Percentiles rank a stretch among this genome's conserved stretches.
Conservation (phyloP, 371 early-diverging fungal genomes). For the Haplosporangium sp. region DNA sequence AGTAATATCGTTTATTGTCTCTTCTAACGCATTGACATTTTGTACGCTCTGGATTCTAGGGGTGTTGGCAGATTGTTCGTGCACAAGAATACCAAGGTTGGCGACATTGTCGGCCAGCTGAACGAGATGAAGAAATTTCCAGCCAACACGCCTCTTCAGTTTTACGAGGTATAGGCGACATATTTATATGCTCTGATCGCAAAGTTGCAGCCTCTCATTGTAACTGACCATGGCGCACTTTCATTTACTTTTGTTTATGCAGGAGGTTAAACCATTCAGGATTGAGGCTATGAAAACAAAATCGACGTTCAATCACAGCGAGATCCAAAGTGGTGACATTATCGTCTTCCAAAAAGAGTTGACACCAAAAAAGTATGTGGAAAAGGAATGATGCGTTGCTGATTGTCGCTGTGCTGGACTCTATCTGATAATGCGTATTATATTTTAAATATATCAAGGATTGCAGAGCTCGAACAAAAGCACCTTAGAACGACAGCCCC, state of each 20-base stretch:
- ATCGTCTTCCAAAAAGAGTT: slow-evolving; percentile 81
- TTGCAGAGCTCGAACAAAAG: slow-evolving; percentile 24
- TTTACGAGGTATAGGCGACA: slow-evolving; percentile 71
- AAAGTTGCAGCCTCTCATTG: not conserved
- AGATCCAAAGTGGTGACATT: slow-evolving; percentile 94
- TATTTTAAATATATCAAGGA: slow-evolving; percentile 1
- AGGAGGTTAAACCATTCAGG: slow-evolving; percentile 92
- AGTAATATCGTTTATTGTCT: no score
- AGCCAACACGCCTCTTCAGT: slow-evolving; percentile 62
- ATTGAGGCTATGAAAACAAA: slow-evolving; percentile 79
- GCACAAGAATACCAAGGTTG: slow-evolving; percentile 67
- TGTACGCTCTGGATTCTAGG: slow-evolving; percentile 34
- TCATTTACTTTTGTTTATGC: not conserved
- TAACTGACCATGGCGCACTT: not conserved
- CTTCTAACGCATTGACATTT: not conserved
- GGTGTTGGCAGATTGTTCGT: slow-evolving; percentile 76
- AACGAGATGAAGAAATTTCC: slow-evolving; percentile 67
- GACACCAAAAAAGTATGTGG: slow-evolving; percentile 63
- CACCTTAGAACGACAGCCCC: slow-evolving; percentile 64
- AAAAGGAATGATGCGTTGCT: not conserved
- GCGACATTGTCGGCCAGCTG: slow-evolving; percentile 72
- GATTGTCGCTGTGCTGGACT: not conserved
- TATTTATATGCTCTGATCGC: not conserved
- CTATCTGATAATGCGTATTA: not conserved
- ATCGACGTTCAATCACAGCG: slow-evolving; percentile 75